Percentiles rank a stretch among this genome's conserved stretches.
Evolutionary conservation across 2,329 filamentous ascomycete species (phyloP).

Genomic region (Arthroderma sp.): DNA sequence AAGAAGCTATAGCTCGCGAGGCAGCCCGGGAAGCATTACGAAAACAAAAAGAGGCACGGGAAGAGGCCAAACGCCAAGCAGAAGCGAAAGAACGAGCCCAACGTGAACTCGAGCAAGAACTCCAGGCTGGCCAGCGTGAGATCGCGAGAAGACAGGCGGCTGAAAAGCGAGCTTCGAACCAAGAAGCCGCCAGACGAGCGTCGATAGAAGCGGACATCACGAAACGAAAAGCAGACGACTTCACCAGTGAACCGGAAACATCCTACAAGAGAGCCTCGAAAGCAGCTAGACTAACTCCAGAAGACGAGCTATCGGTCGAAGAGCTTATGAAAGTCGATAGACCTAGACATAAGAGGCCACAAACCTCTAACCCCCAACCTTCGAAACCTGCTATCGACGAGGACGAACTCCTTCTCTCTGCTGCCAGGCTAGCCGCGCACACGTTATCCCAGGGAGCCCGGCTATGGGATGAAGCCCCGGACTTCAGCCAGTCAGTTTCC

Average conservation of each 20-base stretch:
- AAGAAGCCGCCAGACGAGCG: slow-evolving; percentile 10
- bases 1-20: slow-evolving; percentile 3
- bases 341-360: slow-evolving; percentile 7
- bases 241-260: slow-evolving; percentile 5
- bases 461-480: slow-evolving; percentile 20
- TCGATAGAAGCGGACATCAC: slow-evolving; percentile 14
- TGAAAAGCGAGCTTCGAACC: slow-evolving; percentile 7
- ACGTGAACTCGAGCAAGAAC: slow-evolving; percentile 9
- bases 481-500: slow-evolving; percentile 18
- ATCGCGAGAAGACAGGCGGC: slow-evolving; percentile 12
- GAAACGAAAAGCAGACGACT: slow-evolving; percentile 12
- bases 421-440: slow-evolving; percentile 32
- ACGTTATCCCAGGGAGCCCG: slow-evolving; percentile 27
- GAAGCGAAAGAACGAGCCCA: slow-evolving; percentile 9
- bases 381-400: slow-evolving; percentile 23
- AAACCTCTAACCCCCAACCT: slow-evolving; percentile 6
- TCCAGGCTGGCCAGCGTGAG: slow-evolving; percentile 11
- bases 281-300: slow-evolving; percentile 7
- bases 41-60: not conserved
- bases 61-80: slow-evolving; percentile 9
- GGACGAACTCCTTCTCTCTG: slow-evolving; percentile 32
- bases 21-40: not conserved
- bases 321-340: slow-evolving; percentile 12
- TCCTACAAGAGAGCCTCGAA: slow-evolving; percentile 5
- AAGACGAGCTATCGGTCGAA: slow-evolving; percentile 12